Percentiles rank a stretch among this genome's conserved stretches.
Conservation (phyloP, 495 filamentous ascomycete species). For the Penicillium antarcticum region DNA sequence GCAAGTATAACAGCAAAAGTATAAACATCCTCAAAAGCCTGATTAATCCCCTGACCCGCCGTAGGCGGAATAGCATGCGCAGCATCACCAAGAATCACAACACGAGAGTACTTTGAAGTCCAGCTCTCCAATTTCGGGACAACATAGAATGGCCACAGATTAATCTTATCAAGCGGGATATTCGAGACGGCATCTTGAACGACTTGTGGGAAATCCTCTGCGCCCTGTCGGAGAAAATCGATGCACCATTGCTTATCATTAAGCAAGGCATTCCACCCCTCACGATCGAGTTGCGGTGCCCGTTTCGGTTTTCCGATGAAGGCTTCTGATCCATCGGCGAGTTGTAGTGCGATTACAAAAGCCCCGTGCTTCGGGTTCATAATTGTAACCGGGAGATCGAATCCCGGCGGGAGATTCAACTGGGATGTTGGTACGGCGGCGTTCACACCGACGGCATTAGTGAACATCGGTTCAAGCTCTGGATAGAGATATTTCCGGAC, state of each 20-base stretch:
- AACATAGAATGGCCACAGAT: conserved; percentile 42
- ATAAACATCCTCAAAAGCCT: conserved; percentile 42
- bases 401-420: conserved; percentile 22
- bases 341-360: conserved; percentile 47
- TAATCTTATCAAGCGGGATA: conserved; percentile 24
- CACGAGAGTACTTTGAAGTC: conserved; percentile 27
- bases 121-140: conserved; percentile 37
- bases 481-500: conserved; percentile 39
- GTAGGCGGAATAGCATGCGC: conserved; percentile 48
- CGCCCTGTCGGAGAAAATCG: conserved; percentile 25
- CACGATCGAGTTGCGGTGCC: conserved; percentile 26
- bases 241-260: conserved; percentile 34
- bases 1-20: conserved; percentile 19
- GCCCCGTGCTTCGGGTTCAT: conserved; percentile 35
- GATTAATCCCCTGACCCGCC: conserved; percentile 41
- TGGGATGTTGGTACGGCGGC: conserved; percentile 23
- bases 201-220: conserved; percentile 30
- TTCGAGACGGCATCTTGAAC: conserved; percentile 32
- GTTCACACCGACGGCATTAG: conserved; percentile 25
- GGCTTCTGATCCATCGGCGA: conserved; percentile 39
- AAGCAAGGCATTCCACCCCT: conserved; percentile 32
- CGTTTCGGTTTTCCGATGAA: conserved; percentile 40
- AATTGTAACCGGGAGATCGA: conserved; percentile 40
- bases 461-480: conserved; percentile 24
- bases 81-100: conserved; percentile 44